phyloP scores from a whole-genome alignment of 1,284 basidiomycete species.

The Papiliotrema terrestris region DNA sequence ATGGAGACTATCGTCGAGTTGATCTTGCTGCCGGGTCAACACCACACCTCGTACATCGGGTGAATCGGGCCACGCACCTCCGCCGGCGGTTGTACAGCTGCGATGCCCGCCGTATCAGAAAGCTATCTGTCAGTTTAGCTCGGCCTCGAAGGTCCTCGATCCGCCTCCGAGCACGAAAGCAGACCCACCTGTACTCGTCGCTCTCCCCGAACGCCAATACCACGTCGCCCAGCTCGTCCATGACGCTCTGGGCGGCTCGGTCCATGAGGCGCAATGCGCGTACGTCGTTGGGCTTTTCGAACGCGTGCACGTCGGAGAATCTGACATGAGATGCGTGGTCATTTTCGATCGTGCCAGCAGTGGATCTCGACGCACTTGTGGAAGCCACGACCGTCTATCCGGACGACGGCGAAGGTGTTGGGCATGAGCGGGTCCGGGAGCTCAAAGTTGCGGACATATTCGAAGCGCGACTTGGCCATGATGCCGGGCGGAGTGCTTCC shows the following conservation, averaged over 20 bases:
- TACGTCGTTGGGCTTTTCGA: slow-evolving; percentile 87
- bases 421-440: slow-evolving; percentile 81
- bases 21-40: slow-evolving; percentile 65
- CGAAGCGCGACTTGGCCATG: slow-evolving; percentile 90
- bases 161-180: not conserved
- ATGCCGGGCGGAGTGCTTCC: not conserved
- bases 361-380: slow-evolving; percentile 63
- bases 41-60: slow-evolving; percentile 33
- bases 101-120: slow-evolving; percentile 74
- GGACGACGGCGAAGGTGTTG: slow-evolving; percentile 76
- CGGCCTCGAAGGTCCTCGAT: not conserved
- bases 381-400: slow-evolving; percentile 92
- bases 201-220: slow-evolving; percentile 90
- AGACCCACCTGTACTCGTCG: slow-evolving; percentile 83
- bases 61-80: slow-evolving; percentile 22
- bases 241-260: slow-evolving; percentile 73
- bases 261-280: slow-evolving; percentile 90
- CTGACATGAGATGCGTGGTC: slow-evolving; percentile 48
- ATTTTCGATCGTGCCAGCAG: not conserved
- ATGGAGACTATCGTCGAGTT: slow-evolving; percentile 81
- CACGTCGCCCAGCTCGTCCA: slow-evolving; percentile 73
- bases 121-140: slow-evolving; percentile 54
- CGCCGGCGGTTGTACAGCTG: slow-evolving; percentile 78
- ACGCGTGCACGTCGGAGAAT: slow-evolving; percentile 77
- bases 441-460: slow-evolving; percentile 88